These are phyloP conservation scores for Fonsecaea nubica DNA, from an alignment of 2,329 filamentous ascomycete species.

Conservation along the genomic window DNA sequence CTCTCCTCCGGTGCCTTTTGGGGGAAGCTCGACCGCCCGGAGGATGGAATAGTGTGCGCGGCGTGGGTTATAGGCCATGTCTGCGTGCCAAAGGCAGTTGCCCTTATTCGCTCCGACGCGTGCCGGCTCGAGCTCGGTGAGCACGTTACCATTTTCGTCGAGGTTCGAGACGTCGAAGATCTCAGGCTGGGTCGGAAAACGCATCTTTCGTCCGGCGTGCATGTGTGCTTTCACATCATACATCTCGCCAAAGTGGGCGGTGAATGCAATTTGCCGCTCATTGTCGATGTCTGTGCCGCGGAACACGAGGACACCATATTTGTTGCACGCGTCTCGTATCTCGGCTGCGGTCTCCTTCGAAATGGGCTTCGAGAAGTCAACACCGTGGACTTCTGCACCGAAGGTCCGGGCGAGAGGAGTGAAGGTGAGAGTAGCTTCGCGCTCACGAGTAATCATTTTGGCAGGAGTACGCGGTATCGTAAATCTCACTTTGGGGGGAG, in stretches of 20 bases:
- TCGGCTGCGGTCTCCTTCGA: slow-evolving; percentile 7
- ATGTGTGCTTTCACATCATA: background rate
- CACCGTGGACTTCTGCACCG: slow-evolving; percentile 14
- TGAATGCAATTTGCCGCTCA: slow-evolving; percentile 5
- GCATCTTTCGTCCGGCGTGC: background rate
- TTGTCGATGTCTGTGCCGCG: slow-evolving; percentile 5
- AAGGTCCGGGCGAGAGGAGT: slow-evolving; percentile 14
- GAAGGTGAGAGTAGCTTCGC: background rate
- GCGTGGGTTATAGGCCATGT: slow-evolving; percentile 8
- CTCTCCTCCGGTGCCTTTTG: slow-evolving; percentile 5
- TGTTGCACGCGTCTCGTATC: slow-evolving; percentile 6
- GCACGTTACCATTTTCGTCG: slow-evolving; percentile 3
- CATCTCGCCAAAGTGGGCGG: slow-evolving; percentile 11
- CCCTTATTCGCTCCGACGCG: background rate
- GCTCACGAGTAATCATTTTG: background rate
- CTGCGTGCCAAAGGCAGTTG: slow-evolving; percentile 17
- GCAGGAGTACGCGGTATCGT: background rate
- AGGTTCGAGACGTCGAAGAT: slow-evolving; percentile 13
- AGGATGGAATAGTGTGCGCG: slow-evolving; percentile 9
- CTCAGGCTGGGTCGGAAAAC: slow-evolving; percentile 2
- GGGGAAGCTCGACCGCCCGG: slow-evolving; percentile 5
- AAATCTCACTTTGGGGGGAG: background rate
- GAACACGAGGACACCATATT: slow-evolving; percentile 19
- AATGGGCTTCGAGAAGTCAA: slow-evolving; percentile 18
- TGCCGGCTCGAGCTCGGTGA: slow-evolving; percentile 2